phyloP scores from a whole-genome alignment of 2,329 filamentous ascomycete genomes.

The Macrophomina pseudophaseolina region DNA sequence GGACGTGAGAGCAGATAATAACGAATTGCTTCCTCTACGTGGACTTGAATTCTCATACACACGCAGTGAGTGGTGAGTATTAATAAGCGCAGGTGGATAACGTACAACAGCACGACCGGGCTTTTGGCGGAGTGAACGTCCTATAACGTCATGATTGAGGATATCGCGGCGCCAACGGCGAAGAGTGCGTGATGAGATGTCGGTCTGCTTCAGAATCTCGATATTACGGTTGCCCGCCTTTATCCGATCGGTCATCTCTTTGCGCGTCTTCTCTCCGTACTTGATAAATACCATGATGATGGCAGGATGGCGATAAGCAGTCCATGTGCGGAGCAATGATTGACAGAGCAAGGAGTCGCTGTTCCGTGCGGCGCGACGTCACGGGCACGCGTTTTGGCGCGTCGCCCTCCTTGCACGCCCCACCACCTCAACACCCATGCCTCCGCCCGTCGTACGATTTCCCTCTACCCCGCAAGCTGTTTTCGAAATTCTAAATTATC shows the following conservation, averaged over 20 bases:
- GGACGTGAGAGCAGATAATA: not conserved
- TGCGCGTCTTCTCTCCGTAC: not conserved
- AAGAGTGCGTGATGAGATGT: not conserved
- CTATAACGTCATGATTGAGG: not conserved
- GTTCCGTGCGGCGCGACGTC: not conserved
- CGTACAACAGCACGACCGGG: not conserved
- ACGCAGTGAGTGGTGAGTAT: not conserved
- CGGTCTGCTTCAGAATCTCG: not conserved
- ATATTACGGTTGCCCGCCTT: not conserved
- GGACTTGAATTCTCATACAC: not conserved
- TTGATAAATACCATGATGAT: not conserved
- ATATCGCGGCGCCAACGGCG: not conserved
- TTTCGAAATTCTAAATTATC: not conserved
- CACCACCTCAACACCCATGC: conserved; percentile 17
- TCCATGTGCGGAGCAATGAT: not conserved
- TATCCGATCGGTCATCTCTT: not conserved
- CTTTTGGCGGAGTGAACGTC: not conserved
- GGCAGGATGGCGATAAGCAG: not conserved
- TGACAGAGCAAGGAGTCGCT: not conserved
- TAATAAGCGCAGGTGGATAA: not conserved
- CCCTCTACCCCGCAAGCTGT: not conserved
- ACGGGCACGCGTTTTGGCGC: conserved; percentile 4
- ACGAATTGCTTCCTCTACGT: not conserved
- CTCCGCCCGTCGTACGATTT: conserved; percentile 8
- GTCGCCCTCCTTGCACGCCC: not conserved